phyloP scores from a whole-genome alignment of 306 rosid species.

The Hippophae tibetana region DNA sequence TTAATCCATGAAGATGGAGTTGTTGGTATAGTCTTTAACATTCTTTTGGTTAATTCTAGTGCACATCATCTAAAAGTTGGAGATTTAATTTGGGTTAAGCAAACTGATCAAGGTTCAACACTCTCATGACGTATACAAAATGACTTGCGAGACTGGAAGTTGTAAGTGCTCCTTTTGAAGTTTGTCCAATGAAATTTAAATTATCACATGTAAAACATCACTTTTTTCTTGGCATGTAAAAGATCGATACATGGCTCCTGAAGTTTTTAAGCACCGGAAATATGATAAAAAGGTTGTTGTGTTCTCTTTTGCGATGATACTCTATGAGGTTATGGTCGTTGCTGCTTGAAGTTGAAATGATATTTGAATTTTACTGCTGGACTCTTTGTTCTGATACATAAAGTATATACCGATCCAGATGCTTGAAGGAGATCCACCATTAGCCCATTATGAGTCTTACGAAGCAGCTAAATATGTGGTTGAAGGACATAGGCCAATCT shows the following conservation, averaged over 20 bases:
- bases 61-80: slow-evolving; percentile 97
- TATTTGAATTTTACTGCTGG: slow-evolving; percentile 1
- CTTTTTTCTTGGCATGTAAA: slow-evolving; percentile 11
- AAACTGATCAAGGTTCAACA: slow-evolving; percentile 87
- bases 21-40: no score
- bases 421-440: slow-evolving; percentile 91
- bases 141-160: slow-evolving; percentile 99
- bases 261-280: slow-evolving; percentile 78
- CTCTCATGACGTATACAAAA: slow-evolving; percentile 92
- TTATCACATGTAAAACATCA: slow-evolving; percentile 4
- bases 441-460: slow-evolving; percentile 65
- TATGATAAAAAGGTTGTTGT: slow-evolving; percentile 94
- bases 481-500: slow-evolving; percentile 71
- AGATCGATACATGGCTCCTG: slow-evolving; percentile 16
- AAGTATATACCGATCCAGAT: slow-evolving; percentile 48
- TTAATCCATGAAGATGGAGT: no score
- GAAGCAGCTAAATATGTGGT: slow-evolving; percentile 80
- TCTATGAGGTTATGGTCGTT: slow-evolving; percentile 64
- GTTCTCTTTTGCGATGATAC: slow-evolving; percentile 88
- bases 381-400: slow-evolving; percentile 19
- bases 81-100: slow-evolving; percentile 95
- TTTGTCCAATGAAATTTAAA: slow-evolving; percentile 7
- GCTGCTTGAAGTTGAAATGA: slow-evolving; percentile 10
- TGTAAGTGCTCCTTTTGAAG: slow-evolving; percentile 52
- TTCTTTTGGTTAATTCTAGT: slow-evolving; percentile 78